Evolutionary conservation across 164 flowering plant genomes (phyloP).

Genomic region (Malania oleifera): DNA sequence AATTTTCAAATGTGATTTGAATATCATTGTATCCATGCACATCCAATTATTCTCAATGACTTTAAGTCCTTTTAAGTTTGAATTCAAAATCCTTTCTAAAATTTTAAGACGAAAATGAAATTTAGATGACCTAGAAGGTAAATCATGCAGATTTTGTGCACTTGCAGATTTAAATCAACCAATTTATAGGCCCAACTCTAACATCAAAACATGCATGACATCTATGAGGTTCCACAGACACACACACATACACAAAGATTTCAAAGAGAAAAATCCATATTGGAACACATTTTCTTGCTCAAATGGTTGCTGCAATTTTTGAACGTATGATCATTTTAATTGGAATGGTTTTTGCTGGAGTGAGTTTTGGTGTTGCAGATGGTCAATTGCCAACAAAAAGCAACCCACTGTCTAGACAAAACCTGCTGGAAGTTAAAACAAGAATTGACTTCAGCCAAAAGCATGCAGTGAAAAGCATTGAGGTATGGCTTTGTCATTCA

Average conservation of each 20-base stretch:
- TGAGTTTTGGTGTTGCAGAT: slow-evolving; percentile 1
- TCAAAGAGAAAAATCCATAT: not conserved
- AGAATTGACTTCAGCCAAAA: slow-evolving; percentile 11
- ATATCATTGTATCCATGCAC: no score
- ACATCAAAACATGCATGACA: not conserved
- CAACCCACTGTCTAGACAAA: slow-evolving; percentile 3
- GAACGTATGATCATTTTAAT: slow-evolving; percentile 6
- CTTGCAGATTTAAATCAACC: not conserved
- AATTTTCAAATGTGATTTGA: no score
- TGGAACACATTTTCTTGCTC: not conserved
- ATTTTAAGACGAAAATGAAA: slow-evolving; percentile 1
- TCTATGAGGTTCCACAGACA: not conserved
- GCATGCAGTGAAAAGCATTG: slow-evolving; percentile 25
- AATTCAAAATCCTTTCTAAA: not conserved
- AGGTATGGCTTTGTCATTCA: slow-evolving; percentile 14
- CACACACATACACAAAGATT: not conserved
- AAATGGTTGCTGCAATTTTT: not conserved
- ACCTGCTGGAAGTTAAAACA: slow-evolving; percentile 9
- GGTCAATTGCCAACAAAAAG: not conserved
- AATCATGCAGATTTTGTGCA: slow-evolving; percentile 16
- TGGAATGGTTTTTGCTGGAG: not conserved
- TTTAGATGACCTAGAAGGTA: slow-evolving; percentile 19
- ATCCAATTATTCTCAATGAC: no score
- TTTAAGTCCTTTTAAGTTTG: no score
- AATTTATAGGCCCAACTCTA: not conserved